Evolutionary conservation across 2,329 filamentous ascomycete species (phyloP).

Genomic region (Hypoxylon sp.): DNA sequence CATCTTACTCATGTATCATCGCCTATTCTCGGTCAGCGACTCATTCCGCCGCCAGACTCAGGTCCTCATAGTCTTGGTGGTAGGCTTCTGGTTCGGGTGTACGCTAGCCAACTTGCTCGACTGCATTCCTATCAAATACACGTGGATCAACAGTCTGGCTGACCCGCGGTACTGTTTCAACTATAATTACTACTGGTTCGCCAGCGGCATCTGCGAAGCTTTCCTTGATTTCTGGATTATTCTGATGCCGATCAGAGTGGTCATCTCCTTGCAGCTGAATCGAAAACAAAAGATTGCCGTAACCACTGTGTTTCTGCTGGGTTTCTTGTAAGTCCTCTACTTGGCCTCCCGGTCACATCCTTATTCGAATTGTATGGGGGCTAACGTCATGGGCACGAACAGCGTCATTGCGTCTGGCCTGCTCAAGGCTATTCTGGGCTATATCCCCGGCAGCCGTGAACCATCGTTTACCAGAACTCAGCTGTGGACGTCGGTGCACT

Average conservation of each 20-base stretch:
- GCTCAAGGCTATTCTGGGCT: neutral
- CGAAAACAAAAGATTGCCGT: neutral
- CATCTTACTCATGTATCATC: slow-evolving; percentile 42
- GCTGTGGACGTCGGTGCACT: neutral
- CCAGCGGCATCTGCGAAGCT: neutral
- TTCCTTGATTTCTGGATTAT: neutral
- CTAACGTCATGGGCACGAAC: neutral
- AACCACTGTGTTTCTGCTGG: neutral
- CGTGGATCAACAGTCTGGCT: neutral
- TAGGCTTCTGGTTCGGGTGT: slow-evolving; percentile 3
- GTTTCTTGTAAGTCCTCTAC: neutral
- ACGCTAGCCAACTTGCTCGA: slow-evolving; percentile 1
- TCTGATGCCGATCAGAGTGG: neutral
- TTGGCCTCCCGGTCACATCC: neutral
- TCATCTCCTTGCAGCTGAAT: neutral
- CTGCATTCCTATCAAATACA: neutral
- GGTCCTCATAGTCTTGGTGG: neutral
- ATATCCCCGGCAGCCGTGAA: neutral
- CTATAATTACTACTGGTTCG: slow-evolving; percentile 8
- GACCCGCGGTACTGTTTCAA: slow-evolving; percentile 9
- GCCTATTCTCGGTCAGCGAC: neutral
- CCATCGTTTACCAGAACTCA: neutral
- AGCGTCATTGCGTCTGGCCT: slow-evolving; percentile 3
- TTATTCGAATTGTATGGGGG: neutral
- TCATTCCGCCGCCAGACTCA: neutral